phyloP scores from a whole-genome alignment of 1,284 basidiomycete genomes.

The Fomitopsis schrenkii region DNA sequence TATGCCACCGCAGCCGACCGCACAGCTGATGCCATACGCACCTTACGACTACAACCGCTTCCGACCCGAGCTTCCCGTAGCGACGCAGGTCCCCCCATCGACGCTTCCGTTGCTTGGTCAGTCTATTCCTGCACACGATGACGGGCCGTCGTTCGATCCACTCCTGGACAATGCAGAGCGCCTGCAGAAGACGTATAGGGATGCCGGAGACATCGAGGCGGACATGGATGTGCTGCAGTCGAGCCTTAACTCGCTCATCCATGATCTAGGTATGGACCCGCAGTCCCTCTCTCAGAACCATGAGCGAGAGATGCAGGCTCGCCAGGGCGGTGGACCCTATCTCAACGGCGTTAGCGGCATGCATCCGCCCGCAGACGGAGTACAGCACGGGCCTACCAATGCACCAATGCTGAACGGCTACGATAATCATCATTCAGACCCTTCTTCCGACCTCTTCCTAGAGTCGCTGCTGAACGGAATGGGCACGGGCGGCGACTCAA shows the following conservation, averaged over 20 bases:
- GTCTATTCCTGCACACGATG: conserved; percentile 16
- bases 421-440: conserved; percentile 1
- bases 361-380: background rate
- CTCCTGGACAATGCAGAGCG: conserved; percentile 33
- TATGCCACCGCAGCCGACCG: conserved; percentile 2
- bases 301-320: conserved; percentile 11
- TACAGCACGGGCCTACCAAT: conserved; percentile 4
- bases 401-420: background rate
- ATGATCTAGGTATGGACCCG: conserved; percentile 65
- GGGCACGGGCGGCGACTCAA: conserved; percentile 16
- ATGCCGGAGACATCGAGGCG: conserved; percentile 61
- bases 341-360: conserved; percentile 1
- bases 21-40: conserved; percentile 30
- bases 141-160: conserved; percentile 32
- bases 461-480: conserved; percentile 42
- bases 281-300: conserved; percentile 23
- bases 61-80: conserved; percentile 12
- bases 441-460: conserved; percentile 41
- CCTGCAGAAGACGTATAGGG: conserved; percentile 56
- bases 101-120: conserved; percentile 15
- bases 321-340: conserved; percentile 8
- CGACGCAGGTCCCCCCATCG: conserved; percentile 19
- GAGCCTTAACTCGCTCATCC: conserved; percentile 71
- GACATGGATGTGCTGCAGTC: conserved; percentile 72
- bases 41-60: conserved; percentile 15